Conservation (phyloP, 2,329 filamentous ascomycete species). For the Pseudogymnoascus destructans region DNA sequence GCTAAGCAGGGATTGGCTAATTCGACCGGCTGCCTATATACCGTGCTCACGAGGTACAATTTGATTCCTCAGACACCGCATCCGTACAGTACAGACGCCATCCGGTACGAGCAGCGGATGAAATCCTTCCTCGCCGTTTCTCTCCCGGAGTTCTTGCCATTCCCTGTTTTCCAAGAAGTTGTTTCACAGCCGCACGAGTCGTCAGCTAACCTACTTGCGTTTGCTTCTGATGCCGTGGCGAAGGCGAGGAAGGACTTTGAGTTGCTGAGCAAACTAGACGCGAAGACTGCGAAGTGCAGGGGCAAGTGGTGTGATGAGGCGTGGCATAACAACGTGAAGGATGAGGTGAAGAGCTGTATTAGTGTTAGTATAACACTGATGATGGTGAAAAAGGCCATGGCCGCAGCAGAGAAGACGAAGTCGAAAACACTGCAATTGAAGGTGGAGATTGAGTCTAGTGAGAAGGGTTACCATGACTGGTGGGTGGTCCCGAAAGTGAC, state of each 20-base stretch:
- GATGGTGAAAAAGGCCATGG: conserved; percentile 43
- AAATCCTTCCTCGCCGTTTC: conserved; percentile 51
- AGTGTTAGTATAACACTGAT: conserved; percentile 52
- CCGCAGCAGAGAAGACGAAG: conserved; percentile 23
- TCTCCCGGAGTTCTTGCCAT: conserved; percentile 43
- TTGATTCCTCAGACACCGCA: conserved; percentile 30
- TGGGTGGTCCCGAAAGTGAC: conserved; percentile 44
- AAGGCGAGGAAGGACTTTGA: conserved; percentile 41
- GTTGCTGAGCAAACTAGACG: conserved; percentile 38
- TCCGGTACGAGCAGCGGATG: conserved; percentile 57
- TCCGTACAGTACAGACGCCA: conserved; percentile 42
- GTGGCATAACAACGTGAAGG: conserved; percentile 48
- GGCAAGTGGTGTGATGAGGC: conserved; percentile 39
- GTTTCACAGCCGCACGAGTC: conserved; percentile 31
- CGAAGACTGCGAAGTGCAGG: conserved; percentile 40
- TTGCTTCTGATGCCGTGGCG: conserved; percentile 25
- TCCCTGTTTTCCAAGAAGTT: conserved; percentile 36
- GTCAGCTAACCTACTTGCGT: conserved; percentile 24
- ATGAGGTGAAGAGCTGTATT: conserved; percentile 56
- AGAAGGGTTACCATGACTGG: conserved; percentile 48
- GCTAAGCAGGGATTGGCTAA: conserved; percentile 43
- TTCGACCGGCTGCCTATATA: conserved; percentile 39
- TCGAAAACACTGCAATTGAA: conserved; percentile 27
- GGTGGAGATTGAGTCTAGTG: conserved; percentile 39
- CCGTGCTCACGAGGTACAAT: conserved; percentile 31